Conservation (phyloP, 257 asterid genomes). For the Rauvolfia tetraphylla region DNA sequence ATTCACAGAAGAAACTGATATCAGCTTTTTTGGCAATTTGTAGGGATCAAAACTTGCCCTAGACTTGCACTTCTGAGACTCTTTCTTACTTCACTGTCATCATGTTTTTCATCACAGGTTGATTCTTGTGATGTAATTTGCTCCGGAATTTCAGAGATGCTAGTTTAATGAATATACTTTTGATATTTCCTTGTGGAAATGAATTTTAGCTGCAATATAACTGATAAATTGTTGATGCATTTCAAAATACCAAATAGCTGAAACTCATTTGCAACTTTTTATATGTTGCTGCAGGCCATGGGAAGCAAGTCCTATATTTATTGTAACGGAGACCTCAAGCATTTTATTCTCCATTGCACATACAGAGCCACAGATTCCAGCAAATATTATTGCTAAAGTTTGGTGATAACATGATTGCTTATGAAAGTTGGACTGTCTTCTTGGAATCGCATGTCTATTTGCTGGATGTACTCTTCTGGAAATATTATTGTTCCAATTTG, state of each 20-base stretch:
- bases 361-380: background rate
- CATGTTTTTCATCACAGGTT: background rate
- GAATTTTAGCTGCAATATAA: background rate
- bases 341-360: slow-evolving; percentile 3
- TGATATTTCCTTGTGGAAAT: background rate
- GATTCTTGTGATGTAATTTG: background rate
- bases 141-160: background rate
- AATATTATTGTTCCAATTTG: background rate
- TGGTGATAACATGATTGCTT: background rate
- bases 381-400: background rate
- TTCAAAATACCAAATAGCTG: background rate
- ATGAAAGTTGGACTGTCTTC: slow-evolving; percentile 8
- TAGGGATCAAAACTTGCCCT: background rate
- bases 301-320: background rate
- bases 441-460: background rate
- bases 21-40: no score
- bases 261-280: background rate
- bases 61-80: background rate
- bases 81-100: background rate
- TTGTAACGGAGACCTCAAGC: background rate
- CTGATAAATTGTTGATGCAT: background rate
- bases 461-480: background rate
- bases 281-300: slow-evolving; percentile 7
- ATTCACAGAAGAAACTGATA: no score
- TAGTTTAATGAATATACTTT: background rate